A percentile compares a stretch with the other conserved stretches of the same genome.
Evolutionary conservation across 192 early-diverging fungal species (phyloP).

Genomic region (Backusella mclennaniae): DNA sequence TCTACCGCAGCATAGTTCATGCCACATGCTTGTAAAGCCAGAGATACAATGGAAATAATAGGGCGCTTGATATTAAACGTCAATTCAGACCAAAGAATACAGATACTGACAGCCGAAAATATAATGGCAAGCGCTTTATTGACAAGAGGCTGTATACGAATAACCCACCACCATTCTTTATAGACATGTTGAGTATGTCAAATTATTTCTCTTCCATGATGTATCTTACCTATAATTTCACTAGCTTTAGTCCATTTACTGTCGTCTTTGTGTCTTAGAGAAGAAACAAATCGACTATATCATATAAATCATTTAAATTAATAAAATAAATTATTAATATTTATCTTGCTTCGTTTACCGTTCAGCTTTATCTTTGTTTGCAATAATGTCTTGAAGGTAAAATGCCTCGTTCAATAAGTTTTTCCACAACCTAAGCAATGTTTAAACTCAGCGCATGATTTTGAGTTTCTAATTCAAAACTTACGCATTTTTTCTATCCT

Average conservation of each 20-base stretch:
- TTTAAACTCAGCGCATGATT: not conserved
- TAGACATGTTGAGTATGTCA: not conserved
- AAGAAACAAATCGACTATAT: not conserved
- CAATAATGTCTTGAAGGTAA: constrained; percentile 79
- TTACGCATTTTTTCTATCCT: constrained; percentile 74
- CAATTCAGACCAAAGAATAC: constrained; percentile 92
- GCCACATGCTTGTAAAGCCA: constrained; percentile 54
- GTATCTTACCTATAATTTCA: not conserved
- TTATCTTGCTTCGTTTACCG: constrained; percentile 38
- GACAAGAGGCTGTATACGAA: constrained; percentile 65
- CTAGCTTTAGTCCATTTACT: not conserved
- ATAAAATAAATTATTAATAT: not conserved
- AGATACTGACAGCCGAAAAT: constrained; percentile 59
- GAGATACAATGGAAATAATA: constrained; percentile 70
- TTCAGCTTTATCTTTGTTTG: constrained; percentile 62
- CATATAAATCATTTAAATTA: not conserved
- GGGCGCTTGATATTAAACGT: constrained; percentile 76
- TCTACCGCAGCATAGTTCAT: constrained; percentile 65
- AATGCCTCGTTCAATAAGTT: constrained; percentile 75
- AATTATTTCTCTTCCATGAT: not conserved
- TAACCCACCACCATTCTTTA: constrained; percentile 84
- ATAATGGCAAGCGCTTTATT: constrained; percentile 59
- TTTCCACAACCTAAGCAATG: constrained; percentile 61
- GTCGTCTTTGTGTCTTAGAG: not conserved
- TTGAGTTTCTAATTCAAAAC: constrained; percentile 7